phyloP scores from a whole-genome alignment of 768 basidiomycete genomes.

The Kwoniella shandongensis region DNA sequence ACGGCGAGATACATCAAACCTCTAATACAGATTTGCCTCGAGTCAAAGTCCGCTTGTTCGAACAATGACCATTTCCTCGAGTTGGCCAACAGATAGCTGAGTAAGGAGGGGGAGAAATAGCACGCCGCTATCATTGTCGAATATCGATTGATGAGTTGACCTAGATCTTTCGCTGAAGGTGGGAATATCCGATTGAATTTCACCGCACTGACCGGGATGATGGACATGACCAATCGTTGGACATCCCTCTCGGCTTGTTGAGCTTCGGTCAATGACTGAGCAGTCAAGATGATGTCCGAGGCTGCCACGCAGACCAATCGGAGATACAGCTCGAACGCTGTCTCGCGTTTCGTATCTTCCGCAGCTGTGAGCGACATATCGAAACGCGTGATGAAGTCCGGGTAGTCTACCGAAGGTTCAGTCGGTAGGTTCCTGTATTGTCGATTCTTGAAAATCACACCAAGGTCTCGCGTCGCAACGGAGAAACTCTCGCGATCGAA shows the following conservation, averaged over 20 bases:
- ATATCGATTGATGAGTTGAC: slow-evolving; percentile 79
- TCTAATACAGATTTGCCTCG: slow-evolving; percentile 70
- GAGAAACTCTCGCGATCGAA: slow-evolving; percentile 61
- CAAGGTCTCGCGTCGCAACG: slow-evolving; percentile 62
- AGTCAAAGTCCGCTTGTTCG: slow-evolving; percentile 63
- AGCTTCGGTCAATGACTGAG: slow-evolving; percentile 43
- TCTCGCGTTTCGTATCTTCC: slow-evolving; percentile 60
- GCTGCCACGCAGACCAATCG: slow-evolving; percentile 74
- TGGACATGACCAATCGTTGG: slow-evolving; percentile 69
- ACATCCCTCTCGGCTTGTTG: slow-evolving; percentile 55
- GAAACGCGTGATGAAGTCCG: slow-evolving; percentile 65
- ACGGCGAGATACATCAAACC: slow-evolving; percentile 71
- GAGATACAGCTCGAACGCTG: slow-evolving; percentile 74
- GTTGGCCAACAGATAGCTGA: slow-evolving; percentile 62
- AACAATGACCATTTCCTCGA: slow-evolving; percentile 70
- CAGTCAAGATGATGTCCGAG: slow-evolving; percentile 47
- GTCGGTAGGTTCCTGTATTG: slow-evolving; percentile 68
- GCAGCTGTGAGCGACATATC: slow-evolving; percentile 61
- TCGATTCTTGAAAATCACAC: slow-evolving; percentile 72
- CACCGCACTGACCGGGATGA: slow-evolving; percentile 70
- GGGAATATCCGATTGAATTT: slow-evolving; percentile 63
- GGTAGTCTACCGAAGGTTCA: slow-evolving; percentile 66
- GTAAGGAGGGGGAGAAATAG: slow-evolving; percentile 63
- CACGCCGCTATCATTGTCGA: slow-evolving; percentile 69
- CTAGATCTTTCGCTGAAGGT: slow-evolving; percentile 62